phyloP scores from a whole-genome alignment of 208 protist genomes.

The Tritrichomonas musculus region DNA sequence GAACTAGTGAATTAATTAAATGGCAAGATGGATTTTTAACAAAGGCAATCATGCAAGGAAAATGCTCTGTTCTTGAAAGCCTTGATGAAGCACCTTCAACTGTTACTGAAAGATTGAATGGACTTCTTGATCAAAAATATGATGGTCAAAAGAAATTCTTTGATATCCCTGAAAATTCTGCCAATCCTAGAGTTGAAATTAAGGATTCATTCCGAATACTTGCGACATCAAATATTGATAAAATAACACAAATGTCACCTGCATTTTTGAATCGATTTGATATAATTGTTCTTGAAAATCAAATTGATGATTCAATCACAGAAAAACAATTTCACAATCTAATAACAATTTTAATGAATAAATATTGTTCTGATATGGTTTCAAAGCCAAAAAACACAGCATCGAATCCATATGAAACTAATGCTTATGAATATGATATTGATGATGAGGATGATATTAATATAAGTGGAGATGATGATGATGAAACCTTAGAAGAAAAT shows the following conservation, averaged over 20 bases:
- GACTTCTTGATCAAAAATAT: not conserved
- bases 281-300: not conserved
- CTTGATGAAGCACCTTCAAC: not conserved
- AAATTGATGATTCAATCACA: not conserved
- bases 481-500: too few relatives aligned
- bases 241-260: not conserved
- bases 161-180: not conserved
- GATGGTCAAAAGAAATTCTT: not conserved
- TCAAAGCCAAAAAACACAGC: too few relatives aligned
- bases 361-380: too few relatives aligned
- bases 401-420: too few relatives aligned
- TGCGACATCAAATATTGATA: not conserved
- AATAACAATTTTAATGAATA: not conserved
- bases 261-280: not conserved
- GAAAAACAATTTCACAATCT: not conserved
- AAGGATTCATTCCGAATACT: not conserved
- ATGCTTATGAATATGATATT: too few relatives aligned
- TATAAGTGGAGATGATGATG: too few relatives aligned
- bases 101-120: not conserved
- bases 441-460: too few relatives aligned
- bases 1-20: not conserved
- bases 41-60: not conserved
- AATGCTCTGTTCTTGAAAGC: not conserved
- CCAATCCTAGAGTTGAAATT: not conserved
- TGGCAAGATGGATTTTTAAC: not conserved